Conservation (phyloP, 2,329 filamentous ascomycete species). For the Fusarium lyarnte region DNA sequence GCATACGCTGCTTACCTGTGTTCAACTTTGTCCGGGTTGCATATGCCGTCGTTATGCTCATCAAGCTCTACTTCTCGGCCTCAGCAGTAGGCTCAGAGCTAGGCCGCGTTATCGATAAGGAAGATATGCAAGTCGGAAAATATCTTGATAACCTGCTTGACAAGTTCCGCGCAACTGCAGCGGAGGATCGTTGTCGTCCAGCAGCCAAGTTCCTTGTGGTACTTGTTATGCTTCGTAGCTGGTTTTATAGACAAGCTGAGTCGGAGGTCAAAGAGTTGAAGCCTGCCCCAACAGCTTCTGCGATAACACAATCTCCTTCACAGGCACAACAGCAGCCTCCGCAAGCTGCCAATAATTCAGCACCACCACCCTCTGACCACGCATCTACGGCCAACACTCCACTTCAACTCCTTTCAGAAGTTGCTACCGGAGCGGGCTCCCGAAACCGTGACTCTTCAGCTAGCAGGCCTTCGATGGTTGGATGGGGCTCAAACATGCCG, state of each 20-base stretch:
- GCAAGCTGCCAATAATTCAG: conserved; percentile 13
- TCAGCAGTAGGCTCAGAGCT: conserved; percentile 71
- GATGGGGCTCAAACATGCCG: conserved; percentile 34
- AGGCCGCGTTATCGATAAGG: conserved; percentile 73
- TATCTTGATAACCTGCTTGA: conserved; percentile 77
- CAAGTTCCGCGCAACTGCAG: conserved; percentile 72
- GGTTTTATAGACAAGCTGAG: conserved; percentile 68
- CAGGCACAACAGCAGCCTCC: conserved; percentile 23
- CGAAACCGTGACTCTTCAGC: conserved; percentile 18
- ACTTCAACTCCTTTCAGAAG: conserved; percentile 65
- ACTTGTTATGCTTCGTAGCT: conserved; percentile 73
- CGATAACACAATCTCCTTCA: conserved; percentile 23
- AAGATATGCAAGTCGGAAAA: conserved; percentile 70
- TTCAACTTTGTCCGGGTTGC: conserved; percentile 77
- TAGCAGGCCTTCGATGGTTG: conserved; percentile 31
- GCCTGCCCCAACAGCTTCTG: conserved; percentile 4
- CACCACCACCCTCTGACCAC: conserved; percentile 26
- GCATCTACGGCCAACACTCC: conserved; percentile 58
- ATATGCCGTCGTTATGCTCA: conserved; percentile 75
- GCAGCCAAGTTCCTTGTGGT: conserved; percentile 77
- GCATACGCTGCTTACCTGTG: conserved; percentile 72
- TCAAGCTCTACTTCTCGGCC: conserved; percentile 78
- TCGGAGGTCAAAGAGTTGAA: conserved; percentile 28
- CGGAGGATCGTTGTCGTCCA: conserved; percentile 70
- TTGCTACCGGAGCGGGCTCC: conserved; percentile 55